phyloP scores from a whole-genome alignment of 306 rosid species.

The Pterocarpus macrocarpus region DNA sequence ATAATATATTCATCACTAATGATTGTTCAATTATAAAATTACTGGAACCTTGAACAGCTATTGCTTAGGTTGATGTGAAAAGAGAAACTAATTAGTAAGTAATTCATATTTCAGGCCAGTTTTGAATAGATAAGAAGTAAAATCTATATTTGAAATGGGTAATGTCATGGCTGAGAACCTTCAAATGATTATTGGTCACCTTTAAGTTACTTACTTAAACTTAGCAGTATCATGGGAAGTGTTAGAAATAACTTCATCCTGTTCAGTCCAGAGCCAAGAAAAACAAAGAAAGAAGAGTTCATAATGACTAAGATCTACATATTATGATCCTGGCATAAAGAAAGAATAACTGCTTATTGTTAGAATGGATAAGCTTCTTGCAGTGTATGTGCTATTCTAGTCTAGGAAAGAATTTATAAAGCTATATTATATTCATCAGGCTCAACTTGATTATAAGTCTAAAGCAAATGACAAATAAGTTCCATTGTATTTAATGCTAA shows the following conservation, averaged over 20 bases:
- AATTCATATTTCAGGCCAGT: neutral
- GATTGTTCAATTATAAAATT: neutral
- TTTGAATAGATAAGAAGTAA: neutral
- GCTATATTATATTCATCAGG: conserved; percentile 19
- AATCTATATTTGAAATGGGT: neutral
- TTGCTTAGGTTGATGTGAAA: conserved; percentile 1
- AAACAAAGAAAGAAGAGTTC: conserved; percentile 1
- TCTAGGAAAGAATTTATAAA: conserved; percentile 2
- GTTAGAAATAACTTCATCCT: conserved; percentile 14
- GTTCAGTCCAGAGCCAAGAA: neutral
- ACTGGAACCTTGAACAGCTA: conserved; percentile 1
- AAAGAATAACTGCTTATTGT: conserved; percentile 1
- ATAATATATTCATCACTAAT: conserved; percentile 1
- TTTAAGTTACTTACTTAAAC: conserved; percentile 9
- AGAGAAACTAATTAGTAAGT: neutral
- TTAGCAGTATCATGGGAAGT: neutral
- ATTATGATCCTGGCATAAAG: conserved; percentile 16
- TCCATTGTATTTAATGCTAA: conserved; percentile 29
- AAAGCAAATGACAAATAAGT: neutral
- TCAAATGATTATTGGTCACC: conserved; percentile 7
- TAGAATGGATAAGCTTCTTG: conserved; percentile 2
- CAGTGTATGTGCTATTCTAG: conserved; percentile 15
- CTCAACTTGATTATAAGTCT: neutral
- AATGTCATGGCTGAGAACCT: neutral
- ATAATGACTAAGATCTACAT: neutral